phyloP scores from a whole-genome alignment of 192 early-diverging fungal species.

The Mortierella claussenii region DNA sequence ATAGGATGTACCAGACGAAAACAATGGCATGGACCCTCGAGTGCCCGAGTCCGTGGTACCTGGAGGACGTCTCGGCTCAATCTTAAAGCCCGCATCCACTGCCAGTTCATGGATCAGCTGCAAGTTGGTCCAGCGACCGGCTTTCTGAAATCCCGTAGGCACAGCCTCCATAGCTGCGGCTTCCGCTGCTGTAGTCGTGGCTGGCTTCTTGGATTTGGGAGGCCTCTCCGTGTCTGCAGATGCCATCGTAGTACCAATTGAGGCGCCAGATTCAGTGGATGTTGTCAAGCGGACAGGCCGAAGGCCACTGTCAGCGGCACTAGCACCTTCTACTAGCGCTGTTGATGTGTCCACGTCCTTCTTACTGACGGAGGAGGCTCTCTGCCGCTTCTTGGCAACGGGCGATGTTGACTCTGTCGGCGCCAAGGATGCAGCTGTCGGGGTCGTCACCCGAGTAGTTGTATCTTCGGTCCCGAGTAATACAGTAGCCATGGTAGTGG shows the following conservation, averaged over 20 bases:
- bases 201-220: not conserved
- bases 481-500: not conserved
- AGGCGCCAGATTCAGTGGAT: not conserved
- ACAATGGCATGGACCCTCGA: not conserved
- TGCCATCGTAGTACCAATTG: not conserved
- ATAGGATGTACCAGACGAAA: not conserved
- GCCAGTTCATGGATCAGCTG: conserved; percentile 82
- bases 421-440: not conserved
- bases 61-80: conserved; percentile 47
- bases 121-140: conserved; percentile 61
- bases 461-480: not conserved
- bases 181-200: not conserved
- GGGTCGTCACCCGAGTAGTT: not conserved
- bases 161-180: not conserved
- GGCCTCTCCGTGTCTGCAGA: not conserved
- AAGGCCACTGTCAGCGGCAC: not conserved
- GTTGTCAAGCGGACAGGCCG: not conserved
- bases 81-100: conserved; percentile 75
- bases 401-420: not conserved
- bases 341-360: too few species aligned
- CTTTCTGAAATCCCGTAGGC: conserved; percentile 6
- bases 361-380: not conserved
- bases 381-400: conserved; percentile 19
- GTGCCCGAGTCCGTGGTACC: not conserved
- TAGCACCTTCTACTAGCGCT: too few species aligned